Base-by-base conservation (phyloP, 108 stramenopile species). In the Cyclostephanos tholiformis region DNA sequence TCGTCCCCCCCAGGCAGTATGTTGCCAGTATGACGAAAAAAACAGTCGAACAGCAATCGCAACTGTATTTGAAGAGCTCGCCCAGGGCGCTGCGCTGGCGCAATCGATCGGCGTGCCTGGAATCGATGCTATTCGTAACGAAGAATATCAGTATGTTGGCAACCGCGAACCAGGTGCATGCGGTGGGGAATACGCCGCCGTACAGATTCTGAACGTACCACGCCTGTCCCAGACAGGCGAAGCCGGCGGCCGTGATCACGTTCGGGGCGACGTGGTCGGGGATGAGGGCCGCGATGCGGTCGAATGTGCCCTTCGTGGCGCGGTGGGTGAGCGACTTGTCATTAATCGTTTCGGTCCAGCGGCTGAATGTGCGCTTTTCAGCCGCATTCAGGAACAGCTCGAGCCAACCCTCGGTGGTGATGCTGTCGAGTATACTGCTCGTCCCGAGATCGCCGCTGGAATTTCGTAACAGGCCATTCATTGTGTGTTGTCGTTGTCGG, bases 61-160 rank as follows among this genome's bases (percentile, higher is more conserved):
- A 91, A 46, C 82, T 81, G 65, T 96, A 94, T 68, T 96, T 94
- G 85, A 96, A 96, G 17, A 94, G 80, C 64, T 94, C 95, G 22
- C 89, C 88, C 56, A 96, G 75, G 2, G 95, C 82, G 43, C 90
- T 92, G 3, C 82, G 79, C 76, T 96, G 93, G 36, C 95, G 86
- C 60, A 96, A 90, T 26, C 89, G 80, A 79, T 91, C 88, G 60
- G 92, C 91, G 57, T 96, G 95, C 22, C 83, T 69, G 29, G 80
- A 74, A 53, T 87, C 84, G 9, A 94, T 64, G 55, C 84, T 87
- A 63, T 87, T 86, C 10, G 82, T 77, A 12, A 84, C 74, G 70
- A 86, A 92, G 85, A 96, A 96, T 36, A 91, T 61, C 17, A 90
- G 32, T 49, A 96, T 93, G 69, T 78, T 85, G 30, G 80, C 76